Conservation (phyloP, 2,329 filamentous ascomycete species). For the Nemania diffusa region DNA sequence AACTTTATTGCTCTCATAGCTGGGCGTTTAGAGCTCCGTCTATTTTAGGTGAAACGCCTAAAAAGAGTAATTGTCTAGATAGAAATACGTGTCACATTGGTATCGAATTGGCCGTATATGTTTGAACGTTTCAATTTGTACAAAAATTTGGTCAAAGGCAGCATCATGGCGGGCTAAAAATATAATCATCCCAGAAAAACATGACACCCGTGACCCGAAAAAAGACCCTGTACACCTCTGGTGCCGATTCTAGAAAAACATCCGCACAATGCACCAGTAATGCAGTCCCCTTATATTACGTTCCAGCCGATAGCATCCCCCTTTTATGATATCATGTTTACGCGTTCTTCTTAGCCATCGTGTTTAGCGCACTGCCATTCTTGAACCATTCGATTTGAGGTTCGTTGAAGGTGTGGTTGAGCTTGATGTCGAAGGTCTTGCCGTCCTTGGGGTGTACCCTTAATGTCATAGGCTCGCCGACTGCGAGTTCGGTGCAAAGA, state of each 20-base stretch:
- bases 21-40: no score
- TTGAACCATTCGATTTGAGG: slow-evolving; percentile 99
- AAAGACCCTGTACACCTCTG: slow-evolving; percentile 48
- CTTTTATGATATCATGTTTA: slow-evolving; percentile 43
- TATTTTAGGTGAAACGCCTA: no score
- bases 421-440: slow-evolving; percentile 80
- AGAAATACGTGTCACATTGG: neutral
- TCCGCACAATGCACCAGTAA: slow-evolving; percentile 47
- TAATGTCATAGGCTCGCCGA: slow-evolving; percentile 93
- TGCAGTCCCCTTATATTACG: slow-evolving; percentile 42
- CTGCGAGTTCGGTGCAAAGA: slow-evolving; percentile 85
- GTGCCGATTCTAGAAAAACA: slow-evolving; percentile 48
- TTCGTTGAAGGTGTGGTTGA: slow-evolving; percentile 97
- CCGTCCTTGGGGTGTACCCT: slow-evolving; percentile 92
- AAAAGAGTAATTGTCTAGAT: neutral
- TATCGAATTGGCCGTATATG: slow-evolving; percentile 24
- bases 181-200: slow-evolving; percentile 46
- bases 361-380: slow-evolving; percentile 97
- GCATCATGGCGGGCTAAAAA: slow-evolving; percentile 43
- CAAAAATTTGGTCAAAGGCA: slow-evolving; percentile 47
- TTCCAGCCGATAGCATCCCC: slow-evolving; percentile 24
- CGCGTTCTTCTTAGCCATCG: slow-evolving; percentile 82
- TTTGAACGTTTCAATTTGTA: slow-evolving; percentile 51
- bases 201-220: slow-evolving; percentile 47
- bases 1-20: no score